A percentile compares a stretch with the other conserved stretches of the same genome.
phyloP scores from a whole-genome alignment of 1,284 basidiomycete species.

The Sporisorium reilianum region DNA sequence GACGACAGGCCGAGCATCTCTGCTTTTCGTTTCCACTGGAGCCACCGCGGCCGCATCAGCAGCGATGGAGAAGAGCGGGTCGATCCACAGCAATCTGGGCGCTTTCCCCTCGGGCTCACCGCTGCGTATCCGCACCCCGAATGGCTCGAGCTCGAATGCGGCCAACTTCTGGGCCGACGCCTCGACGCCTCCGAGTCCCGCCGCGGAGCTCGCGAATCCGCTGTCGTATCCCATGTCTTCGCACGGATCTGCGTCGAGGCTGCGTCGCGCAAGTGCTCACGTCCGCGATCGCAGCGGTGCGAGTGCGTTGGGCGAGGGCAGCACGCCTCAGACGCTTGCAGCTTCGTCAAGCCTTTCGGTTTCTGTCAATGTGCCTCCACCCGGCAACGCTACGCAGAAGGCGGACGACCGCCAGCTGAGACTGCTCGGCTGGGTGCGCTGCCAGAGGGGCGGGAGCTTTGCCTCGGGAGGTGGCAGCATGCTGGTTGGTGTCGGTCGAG shows the following conservation, averaged over 20 bases:
- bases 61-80: conserved; percentile 37
- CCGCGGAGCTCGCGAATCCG: conserved; percentile 35
- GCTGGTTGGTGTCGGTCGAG: conserved; percentile 29
- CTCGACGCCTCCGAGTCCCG: conserved; percentile 47
- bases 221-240: conserved; percentile 50
- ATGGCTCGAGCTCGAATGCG: conserved; percentile 38
- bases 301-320: conserved; percentile 6
- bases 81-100: conserved; percentile 35
- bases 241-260: conserved; percentile 39
- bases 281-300: conserved; percentile 39
- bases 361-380: conserved; percentile 29
- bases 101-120: conserved; percentile 35
- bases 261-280: conserved; percentile 40
- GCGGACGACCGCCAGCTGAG: conserved; percentile 38
- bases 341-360: conserved; percentile 31
- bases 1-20: conserved; percentile 32
- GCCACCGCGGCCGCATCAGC: conserved; percentile 7
- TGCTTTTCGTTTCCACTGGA: conserved; percentile 27
- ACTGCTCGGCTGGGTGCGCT: conserved; percentile 46
- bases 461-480: conserved; percentile 5
- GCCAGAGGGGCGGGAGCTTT: conserved; percentile 39
- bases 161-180: conserved; percentile 43
- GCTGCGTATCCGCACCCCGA: conserved; percentile 39
- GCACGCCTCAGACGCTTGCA: conserved; percentile 9
- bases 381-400: conserved; percentile 23